These are phyloP conservation scores for Petunia axillaris DNA, from an alignment of 257 asterid species.

Conservation along the genomic window DNA sequence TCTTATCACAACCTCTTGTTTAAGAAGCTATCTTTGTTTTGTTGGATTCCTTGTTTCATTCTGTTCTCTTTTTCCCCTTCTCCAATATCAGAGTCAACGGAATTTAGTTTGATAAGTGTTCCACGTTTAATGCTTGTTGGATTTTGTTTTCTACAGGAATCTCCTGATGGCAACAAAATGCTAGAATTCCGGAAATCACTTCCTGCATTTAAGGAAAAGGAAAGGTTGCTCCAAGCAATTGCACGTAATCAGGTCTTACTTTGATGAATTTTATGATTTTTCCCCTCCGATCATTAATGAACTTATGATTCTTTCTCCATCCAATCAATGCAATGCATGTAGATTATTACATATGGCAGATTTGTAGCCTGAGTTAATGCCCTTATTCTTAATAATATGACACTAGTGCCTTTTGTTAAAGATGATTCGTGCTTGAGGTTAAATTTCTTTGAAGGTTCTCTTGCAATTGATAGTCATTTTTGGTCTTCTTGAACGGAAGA, in stretches of 20 bases:
- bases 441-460: conserved; percentile 15
- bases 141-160: conserved; percentile 54
- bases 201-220: conserved; percentile 92
- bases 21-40: background rate
- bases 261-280: background rate
- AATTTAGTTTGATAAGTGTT: conserved; percentile 16
- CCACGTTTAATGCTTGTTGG: background rate
- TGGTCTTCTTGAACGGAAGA: background rate
- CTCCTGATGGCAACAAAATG: conserved; percentile 93
- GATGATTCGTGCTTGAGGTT: background rate
- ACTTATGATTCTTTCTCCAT: conserved; percentile 24
- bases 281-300: background rate
- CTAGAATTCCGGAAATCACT: conserved; percentile 86
- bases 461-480: conserved; percentile 17
- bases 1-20: background rate
- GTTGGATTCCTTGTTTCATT: background rate
- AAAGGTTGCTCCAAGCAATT: conserved; percentile 90
- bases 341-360: conserved; percentile 19
- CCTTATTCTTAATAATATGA: background rate
- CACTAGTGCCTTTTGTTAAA: background rate
- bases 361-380: background rate
- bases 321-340: conserved; percentile 2
- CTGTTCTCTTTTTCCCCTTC: background rate
- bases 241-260: conserved; percentile 84
- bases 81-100: background rate